These are phyloP conservation scores for Blastosporella zonata DNA, from an alignment of 1,284 basidiomycete genomes.

Conservation along the genomic window DNA sequence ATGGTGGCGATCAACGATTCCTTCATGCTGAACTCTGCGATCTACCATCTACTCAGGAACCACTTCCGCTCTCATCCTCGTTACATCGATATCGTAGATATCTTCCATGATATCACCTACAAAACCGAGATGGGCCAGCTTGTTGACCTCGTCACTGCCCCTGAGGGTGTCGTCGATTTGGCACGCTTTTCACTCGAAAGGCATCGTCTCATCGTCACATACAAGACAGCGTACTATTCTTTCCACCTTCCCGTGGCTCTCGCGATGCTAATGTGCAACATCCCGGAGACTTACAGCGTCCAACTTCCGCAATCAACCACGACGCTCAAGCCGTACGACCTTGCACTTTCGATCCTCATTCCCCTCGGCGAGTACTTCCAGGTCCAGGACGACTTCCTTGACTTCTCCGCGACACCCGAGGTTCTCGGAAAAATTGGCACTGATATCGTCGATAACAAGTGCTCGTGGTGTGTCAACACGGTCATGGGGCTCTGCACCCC, in stretches of 20 bases:
- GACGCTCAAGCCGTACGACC: constrained; percentile 62
- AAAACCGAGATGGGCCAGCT: constrained; percentile 97
- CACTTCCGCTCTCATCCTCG: constrained; percentile 83
- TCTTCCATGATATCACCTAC: constrained; percentile 92
- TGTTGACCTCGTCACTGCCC: constrained; percentile 93
- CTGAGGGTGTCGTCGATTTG: constrained; percentile 87
- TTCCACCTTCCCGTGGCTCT: constrained; percentile 98
- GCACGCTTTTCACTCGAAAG: constrained; percentile 84
- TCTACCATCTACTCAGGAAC: constrained; percentile 86
- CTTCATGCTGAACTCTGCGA: constrained; percentile 95
- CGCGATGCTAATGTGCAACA: constrained; percentile 80
- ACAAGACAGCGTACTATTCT: constrained; percentile 98
- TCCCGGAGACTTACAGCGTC: constrained; percentile 53
- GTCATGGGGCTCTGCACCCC: constrained; percentile 65
- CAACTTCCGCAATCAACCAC: constrained; percentile 20
- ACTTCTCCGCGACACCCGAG: constrained; percentile 89
- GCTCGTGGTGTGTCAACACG: constrained; percentile 94
- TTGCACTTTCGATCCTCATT: constrained; percentile 83
- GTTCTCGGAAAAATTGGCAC: constrained; percentile 97
- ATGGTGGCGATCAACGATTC: constrained; percentile 96
- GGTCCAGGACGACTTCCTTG: constrained; percentile 97
- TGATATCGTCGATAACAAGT: constrained; percentile 99
- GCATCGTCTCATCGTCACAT: constrained; percentile 91
- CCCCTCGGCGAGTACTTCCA: constrained; percentile 99
- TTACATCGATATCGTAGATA: constrained; percentile 87